Percentiles rank a stretch among this genome's conserved stretches.
phyloP scores from a whole-genome alignment of 257 asterid species.

The Leptodermis oblonga region DNA sequence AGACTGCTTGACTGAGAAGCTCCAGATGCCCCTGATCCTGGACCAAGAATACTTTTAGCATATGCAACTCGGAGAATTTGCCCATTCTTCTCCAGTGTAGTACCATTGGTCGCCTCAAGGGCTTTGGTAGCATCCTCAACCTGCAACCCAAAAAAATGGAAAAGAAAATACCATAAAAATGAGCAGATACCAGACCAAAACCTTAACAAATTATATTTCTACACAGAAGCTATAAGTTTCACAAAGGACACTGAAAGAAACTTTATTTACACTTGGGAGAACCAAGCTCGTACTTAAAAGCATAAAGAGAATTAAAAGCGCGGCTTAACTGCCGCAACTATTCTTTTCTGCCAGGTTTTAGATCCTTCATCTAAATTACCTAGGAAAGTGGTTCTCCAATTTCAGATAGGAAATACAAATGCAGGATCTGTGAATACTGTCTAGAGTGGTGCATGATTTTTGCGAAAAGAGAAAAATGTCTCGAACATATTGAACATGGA shows the following conservation, averaged over 20 bases:
- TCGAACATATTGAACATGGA: neutral
- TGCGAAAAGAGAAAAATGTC: neutral
- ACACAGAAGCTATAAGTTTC: neutral
- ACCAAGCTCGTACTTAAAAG: neutral
- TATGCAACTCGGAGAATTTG: conserved; percentile 97
- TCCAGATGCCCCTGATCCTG: conserved; percentile 70
- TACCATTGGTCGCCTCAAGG: conserved; percentile 90
- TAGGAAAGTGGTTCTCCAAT: neutral
- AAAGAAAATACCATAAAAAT: neutral
- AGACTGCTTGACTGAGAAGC: conserved; percentile 88
- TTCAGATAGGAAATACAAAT: neutral
- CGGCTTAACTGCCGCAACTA: neutral
- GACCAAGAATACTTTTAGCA: conserved; percentile 95
- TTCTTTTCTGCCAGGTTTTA: neutral
- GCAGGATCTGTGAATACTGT: neutral
- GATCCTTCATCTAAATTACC: neutral
- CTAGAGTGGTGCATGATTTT: neutral
- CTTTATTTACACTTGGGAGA: neutral
- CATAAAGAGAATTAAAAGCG: neutral
- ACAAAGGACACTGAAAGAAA: neutral
- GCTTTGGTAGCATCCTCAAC: conserved; percentile 95
- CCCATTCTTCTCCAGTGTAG: conserved; percentile 90
- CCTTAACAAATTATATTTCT: neutral
- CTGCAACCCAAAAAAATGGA: conserved; percentile 35
- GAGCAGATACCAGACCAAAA: neutral